Percentiles rank a stretch among this genome's conserved stretches.
Conservation (phyloP, 306 rosid species). For the peach (Prunus persica) region Prunus_persica_NCBIv2 NC_034016.1:18671001-18671500, state of each 20-base stretch:
- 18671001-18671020: not conserved
- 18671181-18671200: not conserved
- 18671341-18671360: constrained; percentile 67
- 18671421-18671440: constrained; percentile 4
- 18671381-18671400: constrained; percentile 73
- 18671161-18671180: not conserved
- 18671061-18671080: too few species aligned
- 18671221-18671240: too few species aligned
- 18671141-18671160: too few species aligned
- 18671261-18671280: too few species aligned
- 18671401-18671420: constrained; percentile 87
- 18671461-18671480: not conserved
- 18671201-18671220: too few species aligned
- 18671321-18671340: not conserved
- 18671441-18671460: not conserved
- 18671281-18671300: too few species aligned
- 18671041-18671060: not conserved
- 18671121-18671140: not conserved
- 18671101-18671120: not conserved
- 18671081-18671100: not conserved
- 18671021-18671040: not conserved
- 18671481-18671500: not conserved
- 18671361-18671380: constrained; percentile 92
- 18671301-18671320: not conserved
- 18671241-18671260: too few species aligned